Evolutionary conservation across 192 early-diverging fungal genomes (phyloP).

Genomic region (Coemansia sp.): DNA sequence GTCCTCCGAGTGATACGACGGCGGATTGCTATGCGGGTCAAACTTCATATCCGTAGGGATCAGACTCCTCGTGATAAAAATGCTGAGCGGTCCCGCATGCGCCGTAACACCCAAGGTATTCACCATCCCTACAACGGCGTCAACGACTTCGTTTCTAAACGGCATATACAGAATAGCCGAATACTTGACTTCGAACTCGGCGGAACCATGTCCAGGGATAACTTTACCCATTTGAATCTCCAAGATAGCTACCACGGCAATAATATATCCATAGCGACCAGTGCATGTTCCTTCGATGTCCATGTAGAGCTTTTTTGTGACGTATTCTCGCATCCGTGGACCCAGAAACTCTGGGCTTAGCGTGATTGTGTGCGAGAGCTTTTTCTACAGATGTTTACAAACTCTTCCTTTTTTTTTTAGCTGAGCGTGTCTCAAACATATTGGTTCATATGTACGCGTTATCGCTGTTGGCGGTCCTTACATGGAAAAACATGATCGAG

Average conservation of each 20-base stretch:
- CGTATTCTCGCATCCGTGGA: conserved; percentile 72
- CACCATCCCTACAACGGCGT: conserved; percentile 86
- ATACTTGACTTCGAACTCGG: conserved; percentile 91
- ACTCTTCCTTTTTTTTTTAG: not conserved
- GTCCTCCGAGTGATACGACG: conserved; percentile 80
- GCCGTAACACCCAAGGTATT: conserved; percentile 97
- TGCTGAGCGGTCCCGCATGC: conserved; percentile 90
- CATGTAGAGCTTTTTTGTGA: conserved; percentile 81
- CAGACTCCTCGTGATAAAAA: conserved; percentile 84
- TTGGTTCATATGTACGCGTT: too few relatives aligned
- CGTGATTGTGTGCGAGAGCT: conserved; percentile 89
- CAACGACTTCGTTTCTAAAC: conserved; percentile 95
- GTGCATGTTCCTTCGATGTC: conserved; percentile 97
- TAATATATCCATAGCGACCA: conserved; percentile 92
- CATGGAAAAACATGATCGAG: conserved; percentile 51
- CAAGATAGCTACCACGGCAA: conserved; percentile 80
- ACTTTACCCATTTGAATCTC: conserved; percentile 83
- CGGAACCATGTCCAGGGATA: conserved; percentile 75
- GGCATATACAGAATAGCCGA: conserved; percentile 97
- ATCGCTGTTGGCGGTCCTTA: conserved; percentile 16
- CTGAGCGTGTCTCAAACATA: not conserved
- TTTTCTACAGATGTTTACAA: conserved; percentile 60
- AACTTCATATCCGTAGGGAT: conserved; percentile 91
- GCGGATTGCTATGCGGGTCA: conserved; percentile 85
- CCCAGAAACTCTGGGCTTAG: conserved; percentile 95